Conservation (phyloP, 2,329 filamentous ascomycete genomes). For the Trichoderma citrinoviride region DNA sequence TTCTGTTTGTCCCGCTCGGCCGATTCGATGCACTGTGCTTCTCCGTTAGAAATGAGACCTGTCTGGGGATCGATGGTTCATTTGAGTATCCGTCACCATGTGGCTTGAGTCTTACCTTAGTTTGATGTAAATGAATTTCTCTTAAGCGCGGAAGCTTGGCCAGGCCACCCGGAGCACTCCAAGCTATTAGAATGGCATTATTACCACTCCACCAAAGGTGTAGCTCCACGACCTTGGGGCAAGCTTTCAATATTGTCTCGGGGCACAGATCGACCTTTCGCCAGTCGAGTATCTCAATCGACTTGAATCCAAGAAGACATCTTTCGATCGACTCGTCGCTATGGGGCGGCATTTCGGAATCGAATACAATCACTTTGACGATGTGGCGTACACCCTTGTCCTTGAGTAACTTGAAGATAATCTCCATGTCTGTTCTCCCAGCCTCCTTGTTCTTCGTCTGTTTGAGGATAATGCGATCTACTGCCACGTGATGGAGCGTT, state of each 20-base stretch:
- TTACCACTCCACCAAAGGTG: constrained; percentile 4
- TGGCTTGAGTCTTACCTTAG: not conserved
- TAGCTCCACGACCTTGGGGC: not conserved
- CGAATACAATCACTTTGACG: not conserved
- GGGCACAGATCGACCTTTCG: not conserved
- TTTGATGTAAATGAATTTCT: not conserved
- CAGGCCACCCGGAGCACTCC: not conserved
- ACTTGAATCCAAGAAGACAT: not conserved
- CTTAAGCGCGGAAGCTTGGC: not conserved
- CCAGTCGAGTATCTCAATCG: not conserved
- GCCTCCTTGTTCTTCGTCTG: not conserved
- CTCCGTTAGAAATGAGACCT: not conserved
- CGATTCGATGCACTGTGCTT: not conserved
- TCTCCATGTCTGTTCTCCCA: not conserved
- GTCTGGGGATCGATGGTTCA: not conserved
- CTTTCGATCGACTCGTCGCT: constrained; percentile 1
- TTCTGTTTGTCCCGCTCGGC: not conserved
- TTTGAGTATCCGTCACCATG: too few relatives aligned
- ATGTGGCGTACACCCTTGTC: not conserved
- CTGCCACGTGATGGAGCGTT: not conserved
- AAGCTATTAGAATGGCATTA: not conserved
- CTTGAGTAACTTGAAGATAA: not conserved
- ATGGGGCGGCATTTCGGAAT: not conserved
- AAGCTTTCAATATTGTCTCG: not conserved
- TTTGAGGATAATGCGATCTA: not conserved